Evolutionary conservation across 306 rosid species (phyloP).

Genomic region (Trichosanthes cucumerina): DNA sequence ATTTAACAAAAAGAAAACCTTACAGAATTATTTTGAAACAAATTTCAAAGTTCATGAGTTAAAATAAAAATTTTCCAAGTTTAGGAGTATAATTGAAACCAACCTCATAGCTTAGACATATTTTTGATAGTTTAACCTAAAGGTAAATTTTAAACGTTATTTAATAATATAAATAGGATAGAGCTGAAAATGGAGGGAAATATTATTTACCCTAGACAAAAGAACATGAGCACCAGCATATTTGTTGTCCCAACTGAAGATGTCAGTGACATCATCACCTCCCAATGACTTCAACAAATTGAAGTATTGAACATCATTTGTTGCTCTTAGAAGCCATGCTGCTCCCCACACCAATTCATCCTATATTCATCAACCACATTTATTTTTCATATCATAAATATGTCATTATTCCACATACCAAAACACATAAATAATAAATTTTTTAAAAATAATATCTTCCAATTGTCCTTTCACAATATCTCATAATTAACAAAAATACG

Average conservation of each 20-base stretch:
- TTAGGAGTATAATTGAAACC: too few species aligned
- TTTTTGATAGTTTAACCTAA: too few species aligned
- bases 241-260: conserved; percentile 96
- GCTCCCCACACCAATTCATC: conserved; percentile 94
- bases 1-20: too few species aligned
- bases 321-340: conserved; percentile 84
- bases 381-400: background rate
- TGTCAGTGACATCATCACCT: conserved; percentile 63
- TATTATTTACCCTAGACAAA: conserved; percentile 50
- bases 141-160: too few species aligned
- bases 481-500: background rate
- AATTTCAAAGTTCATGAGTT: too few species aligned
- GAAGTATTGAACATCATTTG: conserved; percentile 45
- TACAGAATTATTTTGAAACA: too few species aligned
- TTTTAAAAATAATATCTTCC: too few species aligned
- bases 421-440: background rate
- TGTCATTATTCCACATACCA: background rate
- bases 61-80: too few species aligned
- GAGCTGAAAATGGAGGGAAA: background rate
- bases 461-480: background rate
- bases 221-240: conserved; percentile 88
- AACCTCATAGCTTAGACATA: too few species aligned
- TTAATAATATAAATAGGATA: too few species aligned
- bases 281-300: conserved; percentile 54
- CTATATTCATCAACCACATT: conserved; percentile 12